Evolutionary conservation across 495 filamentous ascomycete species (phyloP).

Genomic region (Staphylotrichum longicolle): DNA sequence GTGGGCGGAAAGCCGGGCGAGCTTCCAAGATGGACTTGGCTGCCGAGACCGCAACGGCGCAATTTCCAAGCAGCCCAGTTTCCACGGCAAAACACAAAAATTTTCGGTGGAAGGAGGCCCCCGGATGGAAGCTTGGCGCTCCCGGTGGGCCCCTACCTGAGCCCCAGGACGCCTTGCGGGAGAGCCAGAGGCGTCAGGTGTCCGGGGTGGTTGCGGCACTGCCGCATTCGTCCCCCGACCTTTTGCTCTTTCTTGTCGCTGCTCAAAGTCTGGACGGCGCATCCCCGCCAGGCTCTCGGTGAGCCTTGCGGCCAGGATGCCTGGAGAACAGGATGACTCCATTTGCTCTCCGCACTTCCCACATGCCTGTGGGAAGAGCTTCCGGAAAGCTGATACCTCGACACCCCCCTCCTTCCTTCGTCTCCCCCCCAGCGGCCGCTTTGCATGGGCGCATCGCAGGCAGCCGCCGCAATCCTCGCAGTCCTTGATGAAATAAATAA

Average conservation of each 20-base stretch:
- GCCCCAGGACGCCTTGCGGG: constrained; percentile 24
- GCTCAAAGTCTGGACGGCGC: too few species aligned
- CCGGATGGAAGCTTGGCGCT: constrained; percentile 22
- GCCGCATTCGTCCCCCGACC: neutral
- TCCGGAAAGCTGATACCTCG: neutral
- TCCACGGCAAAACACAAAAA: constrained; percentile 25
- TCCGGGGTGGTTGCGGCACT: neutral
- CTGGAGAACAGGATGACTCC: constrained; percentile 6
- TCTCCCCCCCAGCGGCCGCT: constrained; percentile 8
- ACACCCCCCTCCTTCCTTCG: neutral
- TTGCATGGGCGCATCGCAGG: constrained; percentile 25
- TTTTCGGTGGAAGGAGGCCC: constrained; percentile 27
- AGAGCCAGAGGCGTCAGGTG: constrained; percentile 10
- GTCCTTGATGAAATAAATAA: constrained; percentile 10
- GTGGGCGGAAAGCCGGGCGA: too few species aligned
- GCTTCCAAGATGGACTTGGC: neutral
- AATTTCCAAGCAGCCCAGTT: constrained; percentile 21
- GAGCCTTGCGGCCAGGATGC: constrained; percentile 25
- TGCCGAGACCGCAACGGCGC: constrained; percentile 23
- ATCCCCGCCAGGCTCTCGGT: constrained; percentile 15
- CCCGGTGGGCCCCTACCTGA: constrained; percentile 1
- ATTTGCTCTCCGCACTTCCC: constrained; percentile 1
- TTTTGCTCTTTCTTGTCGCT: neutral
- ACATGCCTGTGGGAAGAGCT: too few species aligned
- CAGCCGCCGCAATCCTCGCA: constrained; percentile 22